Evolutionary conservation across 2,329 filamentous ascomycete species (phyloP).

Genomic region (Xylaria arbuscula): DNA sequence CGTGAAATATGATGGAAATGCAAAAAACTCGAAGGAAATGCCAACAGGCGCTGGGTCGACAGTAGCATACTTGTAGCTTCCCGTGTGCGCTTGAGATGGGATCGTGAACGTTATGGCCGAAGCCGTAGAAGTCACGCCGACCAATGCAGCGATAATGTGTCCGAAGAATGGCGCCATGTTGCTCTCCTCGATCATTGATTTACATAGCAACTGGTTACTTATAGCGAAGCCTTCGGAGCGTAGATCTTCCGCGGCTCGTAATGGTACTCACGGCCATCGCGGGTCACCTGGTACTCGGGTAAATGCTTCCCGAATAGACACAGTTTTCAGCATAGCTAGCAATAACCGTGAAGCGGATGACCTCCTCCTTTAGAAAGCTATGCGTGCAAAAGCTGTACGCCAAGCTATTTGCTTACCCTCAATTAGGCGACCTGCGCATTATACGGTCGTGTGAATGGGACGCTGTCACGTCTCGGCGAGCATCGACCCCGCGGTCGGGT

Average conservation of each 20-base stretch:
- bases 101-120: constrained; percentile 51
- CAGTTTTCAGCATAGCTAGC: constrained; percentile 1
- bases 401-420: constrained; percentile 9
- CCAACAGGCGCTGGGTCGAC: constrained; percentile 58
- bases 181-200: neutral
- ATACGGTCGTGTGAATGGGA: neutral
- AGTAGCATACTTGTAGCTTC: constrained; percentile 48
- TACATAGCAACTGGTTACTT: neutral
- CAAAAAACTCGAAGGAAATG: constrained; percentile 66
- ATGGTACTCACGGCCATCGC: neutral
- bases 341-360: neutral
- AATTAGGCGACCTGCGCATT: constrained; percentile 13
- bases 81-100: constrained; percentile 45
- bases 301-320: constrained; percentile 22
- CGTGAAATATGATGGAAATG: constrained; percentile 65
- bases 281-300: constrained; percentile 9
- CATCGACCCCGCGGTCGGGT: neutral
- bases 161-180: constrained; percentile 22
- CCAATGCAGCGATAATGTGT: constrained; percentile 27
- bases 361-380: neutral
- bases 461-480: neutral
- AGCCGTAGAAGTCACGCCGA: constrained; percentile 30
- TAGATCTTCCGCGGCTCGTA: constrained; percentile 18
- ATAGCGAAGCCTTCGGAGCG: constrained; percentile 8
- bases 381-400: neutral